These are phyloP conservation scores for Hanseniaspora uvarum DNA, from an alignment of 1,139 yeast species.

Conservation along the genomic window DNA sequence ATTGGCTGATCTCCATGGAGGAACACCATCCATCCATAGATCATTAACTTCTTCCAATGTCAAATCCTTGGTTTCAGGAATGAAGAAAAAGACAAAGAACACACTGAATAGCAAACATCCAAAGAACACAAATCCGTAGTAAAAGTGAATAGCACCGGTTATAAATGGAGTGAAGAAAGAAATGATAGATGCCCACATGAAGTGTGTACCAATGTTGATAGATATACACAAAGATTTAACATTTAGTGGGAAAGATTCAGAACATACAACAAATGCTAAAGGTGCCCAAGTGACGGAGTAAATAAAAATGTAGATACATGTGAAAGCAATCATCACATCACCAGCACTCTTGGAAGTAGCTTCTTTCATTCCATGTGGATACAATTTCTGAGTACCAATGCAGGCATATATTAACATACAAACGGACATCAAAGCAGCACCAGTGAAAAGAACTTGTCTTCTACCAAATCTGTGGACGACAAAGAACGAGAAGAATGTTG, in stretches of 20 bases:
- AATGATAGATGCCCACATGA: slow-evolving; percentile 65
- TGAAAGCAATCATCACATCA: slow-evolving; percentile 61
- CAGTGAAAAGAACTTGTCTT: slow-evolving; percentile 50
- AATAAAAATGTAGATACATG: slow-evolving; percentile 64
- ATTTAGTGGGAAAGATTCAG: slow-evolving; percentile 66
- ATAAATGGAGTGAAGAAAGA: slow-evolving; percentile 64
- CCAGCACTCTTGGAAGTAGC: slow-evolving; percentile 41
- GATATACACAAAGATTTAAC: slow-evolving; percentile 67
- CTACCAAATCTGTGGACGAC: slow-evolving; percentile 59
- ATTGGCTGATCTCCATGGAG: slow-evolving; percentile 37
- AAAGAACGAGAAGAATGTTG: slow-evolving; percentile 56
- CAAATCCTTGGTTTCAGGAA: slow-evolving; percentile 59
- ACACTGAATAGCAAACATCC: slow-evolving; percentile 51
- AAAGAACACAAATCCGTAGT: slow-evolving; percentile 62
- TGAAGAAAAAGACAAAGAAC: slow-evolving; percentile 50
- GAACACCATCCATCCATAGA: slow-evolving; percentile 38
- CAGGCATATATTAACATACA: slow-evolving; percentile 57
- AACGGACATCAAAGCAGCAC: slow-evolving; percentile 51
- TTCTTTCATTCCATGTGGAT: slow-evolving; percentile 38
- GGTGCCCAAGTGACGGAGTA: slow-evolving; percentile 81
- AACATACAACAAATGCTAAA: slow-evolving; percentile 55
- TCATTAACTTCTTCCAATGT: slow-evolving; percentile 60
- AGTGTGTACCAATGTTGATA: slow-evolving; percentile 56
- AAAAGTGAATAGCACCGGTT: slow-evolving; percentile 40
- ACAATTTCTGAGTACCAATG: slow-evolving; percentile 51